Evolutionary conservation across 2,329 filamentous ascomycete species (phyloP), one percentile per base, ranked within the genome.

Genomic region (Calonectria leucothoes): DNA sequence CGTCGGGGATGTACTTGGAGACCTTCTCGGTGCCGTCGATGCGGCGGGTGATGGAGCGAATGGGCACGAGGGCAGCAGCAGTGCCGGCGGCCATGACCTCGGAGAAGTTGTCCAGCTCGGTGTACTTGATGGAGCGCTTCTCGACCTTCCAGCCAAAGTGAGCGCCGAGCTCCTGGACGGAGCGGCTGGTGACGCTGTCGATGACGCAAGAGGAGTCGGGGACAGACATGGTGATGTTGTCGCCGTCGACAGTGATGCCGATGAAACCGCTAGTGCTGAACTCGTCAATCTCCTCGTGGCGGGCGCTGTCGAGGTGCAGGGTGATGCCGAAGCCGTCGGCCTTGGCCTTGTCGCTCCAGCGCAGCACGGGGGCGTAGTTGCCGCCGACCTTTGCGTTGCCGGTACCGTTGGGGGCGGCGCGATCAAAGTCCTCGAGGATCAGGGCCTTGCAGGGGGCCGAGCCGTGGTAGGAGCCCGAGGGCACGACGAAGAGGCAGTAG

Each of bases 261-360:
- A 98, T 94, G 84, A 99, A 98, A 0, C 95, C 96, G 75, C 93
- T 96, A 0, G 97, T 98, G 78, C 94, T 97, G 83, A 98, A 99
- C 88, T 99, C 96, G 81, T 99, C 96, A 75, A 99, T 91, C 83
- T 97, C 95, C 73, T 91, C 93, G 79, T 96, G 91, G 12, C 91
- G 94, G 81, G 93, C 92, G 83, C 94, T 97, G 85, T 98, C 97
- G 69, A 98, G 87, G 83, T 98, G 96, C 81, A 98, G 88, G 2
- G 96, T 98, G 81, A 98, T 98, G n/a, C 95, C 96, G 82, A 91
- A 98, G 37, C 96, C 96, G 73, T 95, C 91, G 23, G 88, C 87
- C 71, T 93, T 88, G 1, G 97, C 96, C 81, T 91, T 93, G 80
- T 98, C 95, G 82, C 94, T 97, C 89, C 95, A 95, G 70, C 94